Conservation (phyloP, 1,284 basidiomycete species). For the Blastosporella zonata region DNA sequence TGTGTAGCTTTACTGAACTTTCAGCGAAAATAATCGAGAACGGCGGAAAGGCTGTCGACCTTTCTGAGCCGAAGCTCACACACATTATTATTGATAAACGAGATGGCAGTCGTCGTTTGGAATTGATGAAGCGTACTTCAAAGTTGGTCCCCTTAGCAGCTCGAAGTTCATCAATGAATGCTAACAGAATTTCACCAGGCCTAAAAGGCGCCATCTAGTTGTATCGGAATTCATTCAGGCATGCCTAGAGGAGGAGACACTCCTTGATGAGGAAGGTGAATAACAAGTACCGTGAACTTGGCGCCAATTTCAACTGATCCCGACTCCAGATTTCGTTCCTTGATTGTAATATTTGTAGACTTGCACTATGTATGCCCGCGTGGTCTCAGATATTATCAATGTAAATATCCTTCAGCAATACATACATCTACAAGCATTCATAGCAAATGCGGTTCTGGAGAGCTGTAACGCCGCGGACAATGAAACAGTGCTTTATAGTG, state of each 20-base stretch:
- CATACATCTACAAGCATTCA: not conserved
- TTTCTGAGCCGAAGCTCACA: conserved; percentile 76
- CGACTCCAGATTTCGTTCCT: not conserved
- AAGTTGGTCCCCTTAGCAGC: conserved; percentile 43
- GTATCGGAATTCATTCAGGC: conserved; percentile 74
- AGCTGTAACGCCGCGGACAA: not conserved
- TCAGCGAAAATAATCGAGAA: conserved; percentile 54
- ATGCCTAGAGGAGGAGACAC: conserved; percentile 75
- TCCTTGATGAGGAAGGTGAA: conserved; percentile 78
- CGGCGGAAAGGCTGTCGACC: conserved; percentile 67
- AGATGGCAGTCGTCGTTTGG: conserved; percentile 65
- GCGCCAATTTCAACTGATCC: not conserved
- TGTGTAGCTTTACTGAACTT: conserved; percentile 54
- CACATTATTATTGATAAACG: conserved; percentile 82
- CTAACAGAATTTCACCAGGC: conserved; percentile 37
- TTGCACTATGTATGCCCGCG: too few relatives aligned
- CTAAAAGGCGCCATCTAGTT: conserved; percentile 76
- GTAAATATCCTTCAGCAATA: too few relatives aligned
- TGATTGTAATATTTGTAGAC: not conserved
- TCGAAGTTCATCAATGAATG: not conserved
- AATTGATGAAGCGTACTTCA: conserved; percentile 68
- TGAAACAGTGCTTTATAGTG: not conserved
- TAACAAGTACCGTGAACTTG: conserved; percentile 9
- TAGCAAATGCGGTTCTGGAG: not conserved
- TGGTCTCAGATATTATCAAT: not conserved